Base-by-base conservation (phyloP, 192 early-diverging fungal genomes). In the Dissophora globulifera region DNA sequence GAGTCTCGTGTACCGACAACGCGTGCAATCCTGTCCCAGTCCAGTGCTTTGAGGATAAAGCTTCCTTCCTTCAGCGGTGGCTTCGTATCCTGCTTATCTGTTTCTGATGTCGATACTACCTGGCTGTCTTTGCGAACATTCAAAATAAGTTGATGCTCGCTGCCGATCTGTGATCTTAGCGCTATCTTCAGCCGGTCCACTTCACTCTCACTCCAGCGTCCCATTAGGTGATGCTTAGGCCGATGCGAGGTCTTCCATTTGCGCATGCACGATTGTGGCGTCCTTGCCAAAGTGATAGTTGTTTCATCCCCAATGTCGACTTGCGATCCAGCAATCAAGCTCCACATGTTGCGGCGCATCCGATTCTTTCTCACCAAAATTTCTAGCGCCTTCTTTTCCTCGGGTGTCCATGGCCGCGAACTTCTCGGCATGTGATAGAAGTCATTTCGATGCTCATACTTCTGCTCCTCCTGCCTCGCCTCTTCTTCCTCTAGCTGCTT, bases 1-100 rank as follows among this genome's bases (percentile, higher is more conserved):
- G 10, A 26, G 15, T 27, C 27, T 31, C 63, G 35, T 9, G 64
- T 35, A 8, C 51, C 38, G 25, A 64, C 62, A n/a, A 13, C 15
- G 13, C 27, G 13, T 9, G 50, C 62, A 20, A 53, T 32, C 17
- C 26, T 2, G 4, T 3, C 1, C 62, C 62, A 64, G 40, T 47
- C 15, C 51, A 64, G 31, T 4, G 5, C 1, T 7, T 0, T 3
- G n/a, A 64, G 41, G 40, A 12, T 29, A 2, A 1, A n/a, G 8
- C 62, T 30, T 6, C 50, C 50, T 1, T 43, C 8, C 15, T 42
- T 51, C 19, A 64, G 45, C n/a, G n/a, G n/a, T n/a, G n/a, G n/a
- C n/a, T n/a, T n/a, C 17, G 25, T 7, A 10, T 40, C 12, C 15
- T 20, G 43, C 10, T 15, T 10, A 12, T 47, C 33, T 31, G n/a